Conservation (phyloP, 768 basidiomycete species). For the Nevesoporus exiguus region DNA sequence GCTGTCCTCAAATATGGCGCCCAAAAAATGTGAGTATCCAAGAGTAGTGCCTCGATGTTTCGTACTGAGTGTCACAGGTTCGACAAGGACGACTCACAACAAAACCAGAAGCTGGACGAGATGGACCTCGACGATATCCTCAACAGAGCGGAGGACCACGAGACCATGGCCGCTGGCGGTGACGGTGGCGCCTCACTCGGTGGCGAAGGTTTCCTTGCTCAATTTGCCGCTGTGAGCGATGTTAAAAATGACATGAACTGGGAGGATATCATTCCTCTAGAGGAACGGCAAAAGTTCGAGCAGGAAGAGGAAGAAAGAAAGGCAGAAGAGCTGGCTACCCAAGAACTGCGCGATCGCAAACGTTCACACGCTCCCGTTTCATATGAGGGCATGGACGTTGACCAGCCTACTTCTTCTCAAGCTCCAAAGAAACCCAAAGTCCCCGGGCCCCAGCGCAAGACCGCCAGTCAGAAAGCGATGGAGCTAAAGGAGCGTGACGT, state of each 20-base stretch:
- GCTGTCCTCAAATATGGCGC: slow-evolving; percentile 99
- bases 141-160: slow-evolving; percentile 94
- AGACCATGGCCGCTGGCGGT: slow-evolving; percentile 79
- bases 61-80: slow-evolving; percentile 54
- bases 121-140: slow-evolving; percentile 99
- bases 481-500: slow-evolving; percentile 97
- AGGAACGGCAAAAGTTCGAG: slow-evolving; percentile 83
- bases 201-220: slow-evolving; percentile 93
- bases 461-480: slow-evolving; percentile 90
- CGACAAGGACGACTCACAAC: slow-evolving; percentile 92
- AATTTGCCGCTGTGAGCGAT: slow-evolving; percentile 94
- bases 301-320: slow-evolving; percentile 75
- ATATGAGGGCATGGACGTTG: slow-evolving; percentile 93
- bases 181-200: slow-evolving; percentile 93
- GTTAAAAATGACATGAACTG: slow-evolving; percentile 98
- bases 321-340: slow-evolving; percentile 65
- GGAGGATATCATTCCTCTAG: slow-evolving; percentile 98
- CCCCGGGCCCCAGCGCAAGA: slow-evolving; percentile 76
- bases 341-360: slow-evolving; percentile 73
- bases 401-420: slow-evolving; percentile 59
- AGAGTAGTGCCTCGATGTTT: slow-evolving; percentile 1
- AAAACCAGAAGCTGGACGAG: slow-evolving; percentile 94
- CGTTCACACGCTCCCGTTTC: slow-evolving; percentile 83
- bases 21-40: slow-evolving; percentile 78
- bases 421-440: slow-evolving; percentile 72